phyloP scores from a whole-genome alignment of 352 stramenopile species.

The Pythium brassicae region DNA sequence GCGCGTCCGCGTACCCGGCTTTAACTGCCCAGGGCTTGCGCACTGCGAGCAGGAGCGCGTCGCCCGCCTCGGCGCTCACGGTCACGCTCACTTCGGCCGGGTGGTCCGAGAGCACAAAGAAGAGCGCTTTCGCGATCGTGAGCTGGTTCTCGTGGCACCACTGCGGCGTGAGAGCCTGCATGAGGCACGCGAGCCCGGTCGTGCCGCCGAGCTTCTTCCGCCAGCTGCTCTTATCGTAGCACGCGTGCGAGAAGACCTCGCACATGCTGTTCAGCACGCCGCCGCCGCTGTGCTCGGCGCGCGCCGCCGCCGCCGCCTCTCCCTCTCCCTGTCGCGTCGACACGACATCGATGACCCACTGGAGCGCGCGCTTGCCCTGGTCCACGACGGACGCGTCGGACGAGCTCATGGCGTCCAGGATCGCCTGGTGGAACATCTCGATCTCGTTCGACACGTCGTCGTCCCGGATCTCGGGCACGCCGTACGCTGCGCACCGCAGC shows the following conservation, averaged over 20 bases:
- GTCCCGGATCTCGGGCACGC: constrained; percentile 50
- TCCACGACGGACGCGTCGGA: constrained; percentile 56
- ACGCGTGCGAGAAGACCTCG: constrained; percentile 79
- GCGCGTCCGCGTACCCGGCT: constrained; percentile 27
- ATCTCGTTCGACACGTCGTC: constrained; percentile 53
- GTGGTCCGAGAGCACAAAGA: constrained; percentile 87
- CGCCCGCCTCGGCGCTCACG: constrained; percentile 68
- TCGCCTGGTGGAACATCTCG: constrained; percentile 53
- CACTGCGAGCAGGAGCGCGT: constrained; percentile 53
- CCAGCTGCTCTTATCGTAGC: constrained; percentile 86
- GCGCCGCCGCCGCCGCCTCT: constrained; percentile 15
- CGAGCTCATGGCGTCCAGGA: constrained; percentile 66
- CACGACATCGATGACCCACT: constrained; percentile 47
- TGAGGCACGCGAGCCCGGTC: constrained; percentile 61
- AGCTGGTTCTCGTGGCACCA: constrained; percentile 88
- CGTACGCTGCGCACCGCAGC: constrained; percentile 69
- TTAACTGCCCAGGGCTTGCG: constrained; percentile 53
- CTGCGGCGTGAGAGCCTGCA: constrained; percentile 54
- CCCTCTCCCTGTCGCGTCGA: no score
- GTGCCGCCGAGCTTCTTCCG: constrained; percentile 76
- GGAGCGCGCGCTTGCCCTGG: constrained; percentile 39
- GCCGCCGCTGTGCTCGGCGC: constrained; percentile 52
- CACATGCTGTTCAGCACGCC: constrained; percentile 75
- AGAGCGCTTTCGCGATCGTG: constrained; percentile 76
- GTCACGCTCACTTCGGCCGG: constrained; percentile 76